phyloP scores from a whole-genome alignment of 1,284 basidiomycete genomes.

The Leccinum griseonigrum region DNA sequence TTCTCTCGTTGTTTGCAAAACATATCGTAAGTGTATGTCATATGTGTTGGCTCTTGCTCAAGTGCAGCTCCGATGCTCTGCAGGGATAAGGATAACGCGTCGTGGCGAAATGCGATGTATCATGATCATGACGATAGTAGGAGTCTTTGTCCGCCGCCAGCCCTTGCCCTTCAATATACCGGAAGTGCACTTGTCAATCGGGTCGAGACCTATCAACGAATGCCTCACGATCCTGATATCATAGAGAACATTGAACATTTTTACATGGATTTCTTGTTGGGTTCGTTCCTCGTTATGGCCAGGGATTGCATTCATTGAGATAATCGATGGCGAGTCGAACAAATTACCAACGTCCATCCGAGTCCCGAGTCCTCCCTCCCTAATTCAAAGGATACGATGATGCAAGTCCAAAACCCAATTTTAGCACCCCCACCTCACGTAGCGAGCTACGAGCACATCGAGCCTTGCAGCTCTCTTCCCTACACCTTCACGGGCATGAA shows the following conservation, averaged over 20 bases:
- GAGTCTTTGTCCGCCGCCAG: constrained; percentile 43
- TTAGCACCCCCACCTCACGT: too few species aligned
- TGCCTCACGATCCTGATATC: constrained; percentile 95
- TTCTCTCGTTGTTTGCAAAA: constrained; percentile 62
- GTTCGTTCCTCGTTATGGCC: constrained; percentile 35
- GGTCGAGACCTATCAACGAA: constrained; percentile 94
- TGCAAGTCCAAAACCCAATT: too few species aligned
- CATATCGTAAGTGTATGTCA: constrained; percentile 36
- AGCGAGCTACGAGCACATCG: too few species aligned
- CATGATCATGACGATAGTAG: constrained; percentile 94
- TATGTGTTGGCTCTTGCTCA: neutral
- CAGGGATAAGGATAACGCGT: constrained; percentile 16
- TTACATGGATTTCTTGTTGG: constrained; percentile 92
- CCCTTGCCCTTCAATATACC: constrained; percentile 95
- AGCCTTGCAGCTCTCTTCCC: too few species aligned
- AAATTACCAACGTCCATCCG: too few species aligned
- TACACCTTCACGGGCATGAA: too few species aligned
- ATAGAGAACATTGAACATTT: constrained; percentile 97
- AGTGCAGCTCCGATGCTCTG: neutral
- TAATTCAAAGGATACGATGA: too few species aligned
- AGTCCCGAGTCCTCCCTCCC: too few species aligned
- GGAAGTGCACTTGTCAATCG: constrained; percentile 96
- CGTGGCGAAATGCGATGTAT: constrained; percentile 83
- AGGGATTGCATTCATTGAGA: neutral
- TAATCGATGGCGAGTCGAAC: constrained; percentile 51